These are phyloP conservation scores for Fusarium humuli DNA, from an alignment of 2,329 filamentous ascomycete genomes.

Conservation along the genomic window DNA sequence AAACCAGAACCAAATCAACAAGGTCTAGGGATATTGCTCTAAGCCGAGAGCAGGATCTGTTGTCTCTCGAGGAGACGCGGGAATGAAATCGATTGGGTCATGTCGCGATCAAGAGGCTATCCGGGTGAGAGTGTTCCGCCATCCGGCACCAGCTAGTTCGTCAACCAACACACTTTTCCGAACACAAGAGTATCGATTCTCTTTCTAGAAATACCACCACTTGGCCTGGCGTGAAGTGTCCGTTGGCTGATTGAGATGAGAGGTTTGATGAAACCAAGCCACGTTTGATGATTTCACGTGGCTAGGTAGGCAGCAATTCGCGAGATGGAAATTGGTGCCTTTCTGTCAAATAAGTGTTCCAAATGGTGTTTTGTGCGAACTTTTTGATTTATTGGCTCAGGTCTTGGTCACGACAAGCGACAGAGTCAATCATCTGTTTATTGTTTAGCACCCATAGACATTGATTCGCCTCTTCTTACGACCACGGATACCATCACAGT, in stretches of 20 bases:
- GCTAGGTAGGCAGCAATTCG: background rate
- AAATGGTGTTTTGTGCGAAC: background rate
- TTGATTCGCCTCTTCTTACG: background rate
- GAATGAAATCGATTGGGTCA: constrained; percentile 26
- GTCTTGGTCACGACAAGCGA: background rate
- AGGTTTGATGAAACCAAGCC: constrained; percentile 14
- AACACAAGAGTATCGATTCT: constrained; percentile 10
- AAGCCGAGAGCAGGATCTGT: background rate
- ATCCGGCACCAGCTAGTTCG: constrained; percentile 25
- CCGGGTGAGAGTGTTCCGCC: constrained; percentile 17
- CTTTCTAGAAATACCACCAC: constrained; percentile 16
- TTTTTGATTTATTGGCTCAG: background rate
- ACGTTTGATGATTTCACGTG: constrained; percentile 3
- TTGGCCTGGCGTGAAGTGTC: constrained; percentile 4
- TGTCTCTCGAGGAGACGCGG: constrained; percentile 28
- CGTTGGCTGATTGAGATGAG: constrained; percentile 9
- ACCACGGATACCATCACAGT: background rate
- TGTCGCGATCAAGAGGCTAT: constrained; percentile 23
- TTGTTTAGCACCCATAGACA: background rate
- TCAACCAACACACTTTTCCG: background rate
- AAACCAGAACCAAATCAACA: constrained; percentile 22
- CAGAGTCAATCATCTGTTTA: background rate
- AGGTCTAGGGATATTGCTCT: constrained; percentile 37
- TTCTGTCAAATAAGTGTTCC: background rate
- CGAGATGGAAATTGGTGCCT: background rate